A percentile compares a stretch with the other conserved stretches of the same genome.
phyloP scores from a whole-genome alignment of 2,329 filamentous ascomycete species.

The Colletotrichum tamarilloi region DNA sequence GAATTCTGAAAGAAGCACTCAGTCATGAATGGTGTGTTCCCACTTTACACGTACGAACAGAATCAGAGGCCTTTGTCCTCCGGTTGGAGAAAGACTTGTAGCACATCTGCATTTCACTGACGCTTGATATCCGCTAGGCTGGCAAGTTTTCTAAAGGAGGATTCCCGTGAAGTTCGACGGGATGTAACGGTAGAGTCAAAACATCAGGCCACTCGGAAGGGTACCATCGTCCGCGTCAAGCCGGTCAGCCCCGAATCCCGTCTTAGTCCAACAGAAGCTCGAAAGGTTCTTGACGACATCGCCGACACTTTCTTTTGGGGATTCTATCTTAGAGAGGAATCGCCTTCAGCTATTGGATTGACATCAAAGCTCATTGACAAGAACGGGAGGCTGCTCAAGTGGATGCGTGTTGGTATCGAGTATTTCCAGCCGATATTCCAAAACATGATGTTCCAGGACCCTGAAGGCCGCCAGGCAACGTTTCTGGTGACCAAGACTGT shows the following conservation, averaged over 20 bases:
- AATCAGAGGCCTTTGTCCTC: neutral
- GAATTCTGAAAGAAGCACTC: neutral
- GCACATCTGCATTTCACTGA: neutral
- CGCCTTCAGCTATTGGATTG: neutral
- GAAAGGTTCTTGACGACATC: neutral
- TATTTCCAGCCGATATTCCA: neutral
- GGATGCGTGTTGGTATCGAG: neutral
- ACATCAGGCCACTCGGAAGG: neutral
- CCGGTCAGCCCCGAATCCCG: neutral
- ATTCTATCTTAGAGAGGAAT: constrained; percentile 6
- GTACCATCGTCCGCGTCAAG: neutral
- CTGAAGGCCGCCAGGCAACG: neutral
- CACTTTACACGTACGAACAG: too few species aligned
- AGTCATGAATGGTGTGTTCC: constrained; percentile 7
- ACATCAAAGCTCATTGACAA: neutral
- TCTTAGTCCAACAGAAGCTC: neutral
- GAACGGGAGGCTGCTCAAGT: neutral
- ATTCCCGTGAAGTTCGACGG: neutral
- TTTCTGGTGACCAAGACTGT: neutral
- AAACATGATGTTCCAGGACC: neutral
- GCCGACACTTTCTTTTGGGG: constrained; percentile 3
- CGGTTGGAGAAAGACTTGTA: neutral
- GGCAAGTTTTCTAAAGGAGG: neutral
- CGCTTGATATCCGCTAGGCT: neutral
- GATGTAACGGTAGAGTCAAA: neutral